Evolutionary conservation across 2,329 filamentous ascomycete species (phyloP), one percentile per base, ranked within the genome.

Genomic region (Fusarium compactum): DNA sequence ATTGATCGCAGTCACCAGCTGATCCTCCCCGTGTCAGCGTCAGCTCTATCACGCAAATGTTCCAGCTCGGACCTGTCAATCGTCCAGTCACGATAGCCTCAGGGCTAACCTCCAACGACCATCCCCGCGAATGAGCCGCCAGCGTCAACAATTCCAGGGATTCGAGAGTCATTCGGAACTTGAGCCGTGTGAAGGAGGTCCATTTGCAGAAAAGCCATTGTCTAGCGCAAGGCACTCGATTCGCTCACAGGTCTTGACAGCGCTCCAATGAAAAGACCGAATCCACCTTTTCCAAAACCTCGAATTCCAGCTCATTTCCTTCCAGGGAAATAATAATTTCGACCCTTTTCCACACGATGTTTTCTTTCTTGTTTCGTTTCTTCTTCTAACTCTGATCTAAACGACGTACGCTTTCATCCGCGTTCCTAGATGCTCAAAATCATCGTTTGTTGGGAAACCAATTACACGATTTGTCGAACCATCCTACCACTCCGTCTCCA

Each of bases 191-290:
- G 57, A 68, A 52, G 43, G 48, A 57, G 47, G 53, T 43, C 65
- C 53, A 65, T 69, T 62, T 52, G 43, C 46, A 58, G 58, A 69
- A 74, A 72, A 71, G 67, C 71, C 71, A 72, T 74, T 52, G 58
- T 55, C 70, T 76, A 76, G 73, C 70, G 73, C 59, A 69, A 58
- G 50, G 54, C 44, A 48, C 54, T 70, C 73, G 73, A 75, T 76
- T 75, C 73, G 73, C 64, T 71, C 61, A 69, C 70, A 65, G 40
- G 57, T 57, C 34, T 60, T 55, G 43, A 62, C 52, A 44, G 48
- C 55, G 68, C 62, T 72, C 77, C 60, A 78, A 77, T 69, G 62
- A 74, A 65, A 73, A 64, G 46, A 20, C 57, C 43, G 56, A 71
- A 65, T 65, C 69, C 70, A 67, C 65, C 67, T 71, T 72, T 72